Evolutionary conservation across 495 filamentous ascomycete genomes (phyloP).

Genomic region (Penicillium flavigenum): DNA sequence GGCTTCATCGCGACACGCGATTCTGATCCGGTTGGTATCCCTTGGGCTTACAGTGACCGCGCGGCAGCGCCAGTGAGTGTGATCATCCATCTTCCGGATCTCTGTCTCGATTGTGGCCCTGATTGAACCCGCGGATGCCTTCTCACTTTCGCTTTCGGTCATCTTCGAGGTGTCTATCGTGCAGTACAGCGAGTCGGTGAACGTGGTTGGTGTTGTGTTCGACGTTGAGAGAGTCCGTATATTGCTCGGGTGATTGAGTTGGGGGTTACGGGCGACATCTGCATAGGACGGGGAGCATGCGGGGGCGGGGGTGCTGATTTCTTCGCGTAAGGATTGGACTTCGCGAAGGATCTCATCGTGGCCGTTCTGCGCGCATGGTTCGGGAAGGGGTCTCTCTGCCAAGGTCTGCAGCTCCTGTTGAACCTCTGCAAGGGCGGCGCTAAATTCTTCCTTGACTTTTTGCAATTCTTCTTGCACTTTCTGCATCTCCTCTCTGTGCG

Average conservation of each 20-base stretch:
- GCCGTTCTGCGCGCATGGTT: too few relatives aligned
- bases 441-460: too few relatives aligned
- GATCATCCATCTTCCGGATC: constrained; percentile 11
- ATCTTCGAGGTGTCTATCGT: constrained; percentile 29
- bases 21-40: constrained; percentile 25
- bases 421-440: too few relatives aligned
- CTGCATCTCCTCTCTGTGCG: too few relatives aligned
- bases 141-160: constrained; percentile 23
- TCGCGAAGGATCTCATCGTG: too few relatives aligned
- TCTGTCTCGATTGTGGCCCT: constrained; percentile 28
- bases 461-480: too few relatives aligned
- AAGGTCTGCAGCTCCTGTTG: too few relatives aligned
- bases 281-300: too few relatives aligned
- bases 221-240: constrained; percentile 17
- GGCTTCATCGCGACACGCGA: constrained; percentile 9
- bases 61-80: constrained; percentile 30
- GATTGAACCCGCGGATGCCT: constrained; percentile 24
- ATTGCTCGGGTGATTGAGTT: constrained; percentile 21
- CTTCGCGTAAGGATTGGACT: too few relatives aligned
- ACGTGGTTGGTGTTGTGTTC: constrained; percentile 21
- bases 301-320: too few relatives aligned
- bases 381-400: too few relatives aligned
- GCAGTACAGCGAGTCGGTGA: constrained; percentile 26
- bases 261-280: constrained; percentile 1
- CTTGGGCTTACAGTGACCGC: constrained; percentile 28